Evolutionary conservation across 2,329 filamentous ascomycete genomes (phyloP), one percentile per base, ranked within the genome.

Genomic region (Fusarium verrucosum): DNA sequence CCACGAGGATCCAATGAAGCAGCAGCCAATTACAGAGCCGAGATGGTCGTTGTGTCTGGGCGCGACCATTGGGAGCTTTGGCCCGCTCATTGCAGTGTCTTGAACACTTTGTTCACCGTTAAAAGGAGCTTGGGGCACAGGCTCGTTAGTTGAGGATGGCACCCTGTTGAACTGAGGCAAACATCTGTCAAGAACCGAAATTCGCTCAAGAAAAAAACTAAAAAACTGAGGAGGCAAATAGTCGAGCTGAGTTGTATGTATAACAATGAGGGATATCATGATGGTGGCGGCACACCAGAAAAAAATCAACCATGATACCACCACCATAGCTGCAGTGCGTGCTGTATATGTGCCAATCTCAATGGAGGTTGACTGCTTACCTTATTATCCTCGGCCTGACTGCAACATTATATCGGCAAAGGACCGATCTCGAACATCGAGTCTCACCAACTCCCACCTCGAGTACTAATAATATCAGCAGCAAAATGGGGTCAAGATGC

Each of bases 11-110:
- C 57, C 54, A 50, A 49, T 37, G 23, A 37, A 33, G 37, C 46
- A 33, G 37, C 46, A 64, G 37, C 69, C 66, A 71, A 71, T 71
- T 58, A 38, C 19, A 57, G 17, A 17, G 16, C 38, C 43, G 52
- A 71, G 60, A 66, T 68, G 30, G 43, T 49, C 5, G 14, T 22
- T 33, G 45, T 33, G 38, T 37, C 37, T 45, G 17, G 47, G 47
- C 20, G 45, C 19, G 43, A 51, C 47, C 36, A 45, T 30, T 33
- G 46, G 56, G 46, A 62, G 61, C 62, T 64, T 54, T 57, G 60
- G 42, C 60, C 60, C 32, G 13, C 35, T 40, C 33, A 28, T 14
- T 20, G 16, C 33, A 28, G n/a, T 20, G 16, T 46, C 55, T 35
- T 60, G 17, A 47, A 47, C 32, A n/a, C 26, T 4, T 47, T 19